Evolutionary conservation across 768 basidiomycete genomes (phyloP), one percentile per base, ranked within the genome.

Genomic region (Pleurotus pulmonarius): DNA sequence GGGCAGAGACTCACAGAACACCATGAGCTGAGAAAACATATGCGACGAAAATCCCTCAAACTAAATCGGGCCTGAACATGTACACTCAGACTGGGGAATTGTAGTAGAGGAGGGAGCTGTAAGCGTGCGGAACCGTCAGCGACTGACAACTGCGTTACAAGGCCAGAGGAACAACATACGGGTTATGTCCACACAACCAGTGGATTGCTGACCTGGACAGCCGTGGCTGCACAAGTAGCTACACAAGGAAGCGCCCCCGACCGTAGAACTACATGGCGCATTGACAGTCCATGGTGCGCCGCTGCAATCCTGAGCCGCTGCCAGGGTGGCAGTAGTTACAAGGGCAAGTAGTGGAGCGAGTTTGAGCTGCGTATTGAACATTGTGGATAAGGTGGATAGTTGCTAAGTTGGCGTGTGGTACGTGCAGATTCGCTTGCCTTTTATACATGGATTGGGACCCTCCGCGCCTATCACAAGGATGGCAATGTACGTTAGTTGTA

Each of bases 271-370:
- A 25, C 51, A 53, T 12, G 51, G 51, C 3, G 51, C 51, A 8
- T 53, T 53, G 51, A 53, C 22, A 39, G 15, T 53, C 37, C 34
- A 53, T 18, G 51, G 51, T 15, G 51, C 51, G n/a, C 51, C 51
- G 24, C 51, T 53, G 20, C 51, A 53, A 25, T 53, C 39, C 11
- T 39, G 37, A 9, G 51, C 51, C 18, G n/a, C 4, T 15, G 20
- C 16, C 7, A 38, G n/a, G 24, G n/a, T n/a, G 18, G 37, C 38
- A 13, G 41, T 20, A 39, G 25, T n/a, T n/a, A 39, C 51, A 39
- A 53, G 11, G 4, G 51, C 51, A 15, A 53, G 11, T 18, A 53
- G 2, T 9, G 51, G 24, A 41, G 51, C 7, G 16, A 53, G 41
- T 9, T 20, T 53, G 5, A 41, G 25, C 15, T 52, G 51, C 51